These are phyloP conservation scores for Trichophaea hybrida DNA, from an alignment of 2,329 filamentous ascomycete species.

Conservation along the genomic window DNA sequence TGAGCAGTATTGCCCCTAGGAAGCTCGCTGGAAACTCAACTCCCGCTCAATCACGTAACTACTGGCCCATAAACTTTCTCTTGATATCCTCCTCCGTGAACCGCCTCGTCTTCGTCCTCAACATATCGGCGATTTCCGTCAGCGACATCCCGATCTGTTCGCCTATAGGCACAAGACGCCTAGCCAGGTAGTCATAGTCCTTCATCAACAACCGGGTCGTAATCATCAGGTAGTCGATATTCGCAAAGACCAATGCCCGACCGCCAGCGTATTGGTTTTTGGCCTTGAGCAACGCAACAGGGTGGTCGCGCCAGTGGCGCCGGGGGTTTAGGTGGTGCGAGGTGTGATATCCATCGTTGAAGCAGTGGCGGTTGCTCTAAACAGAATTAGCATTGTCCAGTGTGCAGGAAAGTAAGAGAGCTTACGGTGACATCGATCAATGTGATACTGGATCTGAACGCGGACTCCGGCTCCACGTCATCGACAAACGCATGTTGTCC, in stretches of 20 bases:
- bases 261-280: neutral
- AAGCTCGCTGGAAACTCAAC: too few relatives aligned
- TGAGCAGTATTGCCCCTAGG: too few relatives aligned
- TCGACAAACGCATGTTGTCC: constrained; percentile 4
- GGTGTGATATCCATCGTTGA: constrained; percentile 5
- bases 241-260: neutral
- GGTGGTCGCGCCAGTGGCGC: constrained; percentile 3
- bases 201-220: neutral
- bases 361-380: constrained; percentile 2
- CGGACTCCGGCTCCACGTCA: neutral
- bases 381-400: neutral
- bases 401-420: neutral
- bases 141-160: neutral
- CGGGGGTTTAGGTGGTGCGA: constrained; percentile 1
- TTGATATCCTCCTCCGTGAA: constrained; percentile 5
- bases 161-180: neutral
- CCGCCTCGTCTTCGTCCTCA: neutral
- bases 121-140: neutral
- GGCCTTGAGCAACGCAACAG: neutral
- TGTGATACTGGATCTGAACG: neutral
- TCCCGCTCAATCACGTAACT: too few relatives aligned
- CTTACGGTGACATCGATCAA: neutral
- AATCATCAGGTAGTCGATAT: constrained; percentile 1
- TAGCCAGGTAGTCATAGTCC: neutral
- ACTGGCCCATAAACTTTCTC: neutral